Evolutionary conservation across 2,329 filamentous ascomycete species (phyloP).

Genomic region (Ceratocystis variospora): DNA sequence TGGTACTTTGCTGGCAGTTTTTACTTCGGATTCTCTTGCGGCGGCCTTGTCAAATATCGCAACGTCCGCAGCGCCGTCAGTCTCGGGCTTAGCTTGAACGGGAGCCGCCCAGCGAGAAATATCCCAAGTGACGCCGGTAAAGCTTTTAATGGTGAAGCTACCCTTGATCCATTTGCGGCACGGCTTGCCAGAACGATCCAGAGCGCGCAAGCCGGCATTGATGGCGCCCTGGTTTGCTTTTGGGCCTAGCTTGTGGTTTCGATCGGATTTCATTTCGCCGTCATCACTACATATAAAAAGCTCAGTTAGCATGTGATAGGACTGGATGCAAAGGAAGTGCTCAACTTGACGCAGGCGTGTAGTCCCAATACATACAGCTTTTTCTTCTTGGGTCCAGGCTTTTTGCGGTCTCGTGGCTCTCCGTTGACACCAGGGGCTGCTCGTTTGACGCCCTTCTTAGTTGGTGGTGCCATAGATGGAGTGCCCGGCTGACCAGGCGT

Average conservation of each 20-base stretch:
- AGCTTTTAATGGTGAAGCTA: constrained; percentile 74
- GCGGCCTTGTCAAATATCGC: constrained; percentile 29
- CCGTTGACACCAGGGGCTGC: constrained; percentile 52
- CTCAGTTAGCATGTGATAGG: constrained; percentile 13
- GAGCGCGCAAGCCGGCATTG: constrained; percentile 85
- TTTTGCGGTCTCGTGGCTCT: constrained; percentile 58
- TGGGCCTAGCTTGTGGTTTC: constrained; percentile 72
- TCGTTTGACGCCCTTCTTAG: constrained; percentile 65
- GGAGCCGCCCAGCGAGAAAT: constrained; percentile 72
- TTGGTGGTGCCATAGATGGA: constrained; percentile 51
- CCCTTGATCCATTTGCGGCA: constrained; percentile 85
- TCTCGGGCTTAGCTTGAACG: constrained; percentile 38
- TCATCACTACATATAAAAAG: constrained; percentile 36
- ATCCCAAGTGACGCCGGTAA: constrained; percentile 75
- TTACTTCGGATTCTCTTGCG: neutral
- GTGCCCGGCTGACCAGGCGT: constrained; percentile 45
- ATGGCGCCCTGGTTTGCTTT: constrained; percentile 96
- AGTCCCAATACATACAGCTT: constrained; percentile 43
- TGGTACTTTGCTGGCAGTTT: neutral
- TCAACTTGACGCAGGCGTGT: constrained; percentile 43
- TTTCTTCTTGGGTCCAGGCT: constrained; percentile 95
- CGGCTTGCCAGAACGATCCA: constrained; percentile 82
- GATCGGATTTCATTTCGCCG: constrained; percentile 42
- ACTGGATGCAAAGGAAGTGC: neutral
- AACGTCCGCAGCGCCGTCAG: constrained; percentile 31